phyloP scores from a whole-genome alignment of 345 rosid genomes.

The Capsella bursapastoris region DNA sequence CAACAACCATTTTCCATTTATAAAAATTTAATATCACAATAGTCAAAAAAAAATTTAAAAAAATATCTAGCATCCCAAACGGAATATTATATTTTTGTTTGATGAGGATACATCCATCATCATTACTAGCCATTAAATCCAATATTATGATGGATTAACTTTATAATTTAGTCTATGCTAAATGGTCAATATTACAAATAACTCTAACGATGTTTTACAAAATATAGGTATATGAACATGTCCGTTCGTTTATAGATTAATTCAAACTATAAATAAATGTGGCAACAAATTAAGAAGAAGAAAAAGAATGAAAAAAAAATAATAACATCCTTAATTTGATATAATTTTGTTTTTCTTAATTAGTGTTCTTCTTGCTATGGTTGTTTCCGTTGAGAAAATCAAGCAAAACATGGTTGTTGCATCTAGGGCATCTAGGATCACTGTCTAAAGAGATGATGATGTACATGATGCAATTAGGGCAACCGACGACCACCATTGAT shows the following conservation, averaged over 20 bases:
- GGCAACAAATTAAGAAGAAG: constrained; percentile 8
- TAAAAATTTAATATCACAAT: constrained; percentile 17
- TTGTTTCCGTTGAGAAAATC: constrained; percentile 41
- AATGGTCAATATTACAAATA: background rate
- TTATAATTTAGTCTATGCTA: too few relatives aligned
- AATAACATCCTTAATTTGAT: background rate
- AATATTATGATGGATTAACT: background rate
- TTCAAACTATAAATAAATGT: constrained; percentile 22
- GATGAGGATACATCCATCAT: constrained; percentile 23
- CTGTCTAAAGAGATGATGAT: constrained; percentile 44
- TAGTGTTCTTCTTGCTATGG: constrained; percentile 22
- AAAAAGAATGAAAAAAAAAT: background rate
- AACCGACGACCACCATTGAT: constrained; percentile 48
- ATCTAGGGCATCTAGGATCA: constrained; percentile 47
- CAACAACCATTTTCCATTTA: constrained; percentile 27
- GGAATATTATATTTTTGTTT: constrained; percentile 4
- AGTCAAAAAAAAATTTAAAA: constrained; percentile 19
- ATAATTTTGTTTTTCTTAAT: background rate
- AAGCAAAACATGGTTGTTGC: constrained; percentile 45
- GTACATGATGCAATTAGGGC: constrained; percentile 45
- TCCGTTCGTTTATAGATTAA: background rate
- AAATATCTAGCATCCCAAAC: constrained; percentile 16
- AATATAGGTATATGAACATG: constrained; percentile 15
- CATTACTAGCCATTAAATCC: constrained; percentile 19
- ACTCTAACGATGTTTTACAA: background rate